Base-by-base conservation (phyloP, 495 filamentous ascomycete species). In the Penicillium paxilli region DNA sequence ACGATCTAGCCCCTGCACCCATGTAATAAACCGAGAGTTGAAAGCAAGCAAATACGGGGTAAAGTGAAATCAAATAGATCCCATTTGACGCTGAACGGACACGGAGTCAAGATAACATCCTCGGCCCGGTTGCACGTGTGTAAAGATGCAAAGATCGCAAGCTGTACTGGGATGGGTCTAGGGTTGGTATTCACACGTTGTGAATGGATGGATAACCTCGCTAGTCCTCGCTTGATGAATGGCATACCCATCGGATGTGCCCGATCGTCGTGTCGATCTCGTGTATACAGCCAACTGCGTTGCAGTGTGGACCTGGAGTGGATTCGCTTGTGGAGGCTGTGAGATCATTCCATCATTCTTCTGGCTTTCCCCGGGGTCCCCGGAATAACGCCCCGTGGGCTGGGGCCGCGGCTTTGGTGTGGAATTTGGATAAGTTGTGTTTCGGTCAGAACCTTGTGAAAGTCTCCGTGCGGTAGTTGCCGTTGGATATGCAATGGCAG, bases 101-200 rank as follows among this genome's bases (percentile, higher is more conserved):
- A n/a, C n/a, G n/a, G n/a, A n/a, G n/a, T n/a, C n/a, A n/a, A n/a
- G n/a, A n/a, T n/a, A 21, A 42, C 24, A 48, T 49, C 62, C 62
- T 65, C 62, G 62, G 62, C 44, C 19, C 44, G 17, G 1, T 28
- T 20, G 38, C 59, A 62, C 44, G 53, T 64, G 53, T 64, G 25
- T 46, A 51, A 9, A 4, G n/a, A 10, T 12, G 3, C 35, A 35
- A 21, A 54, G 47, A 58, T 71, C 66, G 64, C 63, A 71, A 64
- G 64, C 60, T n/a, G n/a, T n/a, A 59, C 56, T 54, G 19, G 52
- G 65, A 59, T 11, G 20, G 58, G 65, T 55, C 54, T 60, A 59
- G 49, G 40, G 40, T n/a, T 44, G 1, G 5, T n/a, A n/a, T 11
- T 47, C 19, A 45, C 47, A 50, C 37, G 44, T 21, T 4, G 24